These are phyloP conservation scores for Monilinia aucupariae DNA, from an alignment of 2,329 filamentous ascomycete genomes.

Conservation along the genomic window DNA sequence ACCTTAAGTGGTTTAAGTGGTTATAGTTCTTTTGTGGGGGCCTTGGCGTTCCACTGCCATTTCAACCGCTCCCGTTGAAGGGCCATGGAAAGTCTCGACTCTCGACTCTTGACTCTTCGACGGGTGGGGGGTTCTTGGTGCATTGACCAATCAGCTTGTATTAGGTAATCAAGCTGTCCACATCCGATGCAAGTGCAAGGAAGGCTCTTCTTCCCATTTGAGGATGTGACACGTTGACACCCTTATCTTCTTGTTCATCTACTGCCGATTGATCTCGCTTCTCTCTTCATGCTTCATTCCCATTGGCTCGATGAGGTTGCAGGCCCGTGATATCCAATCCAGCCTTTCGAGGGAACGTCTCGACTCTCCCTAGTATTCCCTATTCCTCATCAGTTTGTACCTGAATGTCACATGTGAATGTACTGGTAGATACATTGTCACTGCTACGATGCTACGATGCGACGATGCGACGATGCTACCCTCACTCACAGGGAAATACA, in stretches of 20 bases:
- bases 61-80: too few species aligned
- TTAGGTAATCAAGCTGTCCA: not conserved
- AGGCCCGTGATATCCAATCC: too few species aligned
- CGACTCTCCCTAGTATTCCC: too few species aligned
- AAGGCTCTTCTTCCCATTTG: too few species aligned
- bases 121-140: not conserved
- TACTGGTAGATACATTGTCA: not conserved
- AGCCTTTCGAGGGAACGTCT: not conserved
- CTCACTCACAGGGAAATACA: too few species aligned
- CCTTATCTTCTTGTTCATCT: constrained; percentile 2
- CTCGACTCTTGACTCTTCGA: not conserved
- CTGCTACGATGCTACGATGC: too few species aligned
- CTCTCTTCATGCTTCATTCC: not conserved
- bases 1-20: too few species aligned
- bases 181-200: not conserved
- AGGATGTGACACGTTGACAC: not conserved
- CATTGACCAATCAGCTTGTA: not conserved
- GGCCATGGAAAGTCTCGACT: not conserved
- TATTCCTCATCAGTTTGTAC: not conserved
- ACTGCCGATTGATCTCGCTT: not conserved
- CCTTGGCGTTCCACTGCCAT: too few species aligned
- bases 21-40: too few species aligned
- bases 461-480: too few species aligned
- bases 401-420: not conserved
- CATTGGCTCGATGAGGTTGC: not conserved